These are phyloP conservation scores for Taiozyma sp. DNA, from an alignment of 1,139 yeast genomes.

Conservation along the genomic window DNA sequence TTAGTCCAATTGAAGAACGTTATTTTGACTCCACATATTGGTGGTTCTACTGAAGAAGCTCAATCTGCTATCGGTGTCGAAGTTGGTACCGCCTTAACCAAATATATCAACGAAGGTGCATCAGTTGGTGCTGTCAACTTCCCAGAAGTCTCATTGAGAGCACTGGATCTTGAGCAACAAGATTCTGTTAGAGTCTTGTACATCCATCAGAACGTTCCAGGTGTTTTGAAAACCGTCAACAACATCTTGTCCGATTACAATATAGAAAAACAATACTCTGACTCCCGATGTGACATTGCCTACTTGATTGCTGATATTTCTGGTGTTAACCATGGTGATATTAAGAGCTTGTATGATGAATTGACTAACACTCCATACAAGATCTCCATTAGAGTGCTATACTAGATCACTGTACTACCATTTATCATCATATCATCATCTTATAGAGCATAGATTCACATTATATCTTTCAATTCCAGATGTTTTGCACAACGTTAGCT, in stretches of 20 bases:
- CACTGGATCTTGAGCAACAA: conserved; percentile 82
- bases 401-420: conserved; percentile 35
- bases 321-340: conserved; percentile 75
- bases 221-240: conserved; percentile 96
- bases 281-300: conserved; percentile 93
- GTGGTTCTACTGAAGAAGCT: conserved; percentile 99
- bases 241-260: conserved; percentile 92
- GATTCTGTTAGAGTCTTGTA: conserved; percentile 89
- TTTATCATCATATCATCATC: background rate
- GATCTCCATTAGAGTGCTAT: conserved; percentile 85
- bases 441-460: background rate
- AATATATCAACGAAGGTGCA: conserved; percentile 93
- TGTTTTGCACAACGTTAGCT: conserved; percentile 2
- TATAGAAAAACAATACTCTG: conserved; percentile 96
- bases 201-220: conserved; percentile 97
- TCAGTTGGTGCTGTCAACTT: conserved; percentile 97
- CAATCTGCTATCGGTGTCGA: conserved; percentile 97
- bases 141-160: conserved; percentile 96
- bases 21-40: conserved; percentile 94
- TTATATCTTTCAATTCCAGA: background rate
- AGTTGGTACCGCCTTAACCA: conserved; percentile 79
- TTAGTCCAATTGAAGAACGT: conserved; percentile 80
- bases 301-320: conserved; percentile 97
- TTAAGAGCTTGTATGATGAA: conserved; percentile 78
- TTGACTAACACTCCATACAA: conserved; percentile 88